Percentiles rank a stretch among this genome's conserved stretches.
These are phyloP conservation scores for Raphanus raphanistrum DNA, from an alignment of 345 rosid species.

Conservation along the genomic window DNA sequence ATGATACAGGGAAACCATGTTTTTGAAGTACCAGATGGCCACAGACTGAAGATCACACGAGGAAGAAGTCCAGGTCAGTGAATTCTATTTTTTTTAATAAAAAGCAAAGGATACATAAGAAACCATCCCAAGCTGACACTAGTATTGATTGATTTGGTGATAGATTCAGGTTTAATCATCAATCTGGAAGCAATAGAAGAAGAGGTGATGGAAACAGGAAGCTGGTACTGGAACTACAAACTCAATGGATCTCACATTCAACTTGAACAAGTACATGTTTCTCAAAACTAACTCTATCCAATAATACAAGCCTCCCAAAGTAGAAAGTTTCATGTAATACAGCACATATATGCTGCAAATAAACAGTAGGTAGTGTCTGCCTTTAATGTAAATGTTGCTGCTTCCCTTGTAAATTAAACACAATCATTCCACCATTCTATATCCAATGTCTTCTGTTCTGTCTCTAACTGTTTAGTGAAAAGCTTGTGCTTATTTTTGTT, in stretches of 20 bases:
- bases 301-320: conserved; percentile 17
- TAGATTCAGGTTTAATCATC: conserved; percentile 51
- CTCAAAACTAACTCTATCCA: conserved; percentile 28
- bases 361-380: conserved; percentile 6
- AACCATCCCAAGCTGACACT: neutral
- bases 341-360: conserved; percentile 13
- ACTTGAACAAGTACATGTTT: conserved; percentile 56
- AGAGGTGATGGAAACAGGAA: conserved; percentile 61
- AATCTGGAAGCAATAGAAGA: conserved; percentile 54
- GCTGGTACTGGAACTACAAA: conserved; percentile 89
- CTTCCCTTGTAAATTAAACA: conserved; percentile 23
- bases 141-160: conserved; percentile 1
- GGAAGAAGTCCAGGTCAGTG: conserved; percentile 64
- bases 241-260: conserved; percentile 54
- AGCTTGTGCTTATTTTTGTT: neutral
- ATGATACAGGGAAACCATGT: conserved; percentile 70
- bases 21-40: conserved; percentile 86
- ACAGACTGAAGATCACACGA: conserved; percentile 60
- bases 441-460: neutral
- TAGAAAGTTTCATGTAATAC: conserved; percentile 2
- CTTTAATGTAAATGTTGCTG: conserved; percentile 16
- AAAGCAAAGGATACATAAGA: neutral
- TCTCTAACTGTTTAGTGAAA: neutral
- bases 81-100: neutral
- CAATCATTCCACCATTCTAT: conserved; percentile 8